Base-by-base conservation (phyloP, 495 filamentous ascomycete species). In the Pseudoneurospora amorphoporcata region DNA sequence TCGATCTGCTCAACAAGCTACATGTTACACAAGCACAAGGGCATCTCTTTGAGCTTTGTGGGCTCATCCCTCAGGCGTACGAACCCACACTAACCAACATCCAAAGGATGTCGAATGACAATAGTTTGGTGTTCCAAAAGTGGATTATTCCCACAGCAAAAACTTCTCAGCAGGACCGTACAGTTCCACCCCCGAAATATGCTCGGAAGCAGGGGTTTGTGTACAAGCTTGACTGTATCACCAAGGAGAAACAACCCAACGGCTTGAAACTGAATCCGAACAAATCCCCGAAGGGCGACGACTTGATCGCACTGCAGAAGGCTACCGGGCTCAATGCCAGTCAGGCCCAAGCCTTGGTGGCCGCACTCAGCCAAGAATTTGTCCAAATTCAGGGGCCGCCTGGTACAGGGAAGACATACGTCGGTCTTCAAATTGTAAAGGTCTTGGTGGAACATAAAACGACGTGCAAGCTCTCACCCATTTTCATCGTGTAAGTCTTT, bases 371-470 rank as follows among this genome's bases (percentile, higher is more conserved):
- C 2, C 83, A 85, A 4, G 80, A 81, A 5, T 73, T 93, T 32
- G 88, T 88, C 8, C 81, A 94, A 0, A 91, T 94, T 39, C 92
- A 95, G 83, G 93, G 93, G 0, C 93, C 92, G 0, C 93, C 93
- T 4, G 92, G 93, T 1, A 94, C 92, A 3, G 92, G 93, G 4
- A 95, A 96, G 77, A 87, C 84, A 70, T 92, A 84, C 72, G 87
- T 85, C 0, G 89, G 87, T 4, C 84, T 88, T n/a, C 80, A 79
- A 37, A 71, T 84, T 29, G 71, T 92, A 29, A 87, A 92, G 73
- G 86, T 88, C 2, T 78, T 95, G 8, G 79, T 94, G 3, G 83
- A 81, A 9, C 91, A 92, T 75, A 86, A 86, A 47, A 73, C 69
- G 0, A 74, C 75, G 41, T 83, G 82, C 0, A 65, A 77, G 0